Evolutionary conservation across 768 basidiomycete genomes (phyloP).

Genomic region (Paxillus ammoniavirescens): DNA sequence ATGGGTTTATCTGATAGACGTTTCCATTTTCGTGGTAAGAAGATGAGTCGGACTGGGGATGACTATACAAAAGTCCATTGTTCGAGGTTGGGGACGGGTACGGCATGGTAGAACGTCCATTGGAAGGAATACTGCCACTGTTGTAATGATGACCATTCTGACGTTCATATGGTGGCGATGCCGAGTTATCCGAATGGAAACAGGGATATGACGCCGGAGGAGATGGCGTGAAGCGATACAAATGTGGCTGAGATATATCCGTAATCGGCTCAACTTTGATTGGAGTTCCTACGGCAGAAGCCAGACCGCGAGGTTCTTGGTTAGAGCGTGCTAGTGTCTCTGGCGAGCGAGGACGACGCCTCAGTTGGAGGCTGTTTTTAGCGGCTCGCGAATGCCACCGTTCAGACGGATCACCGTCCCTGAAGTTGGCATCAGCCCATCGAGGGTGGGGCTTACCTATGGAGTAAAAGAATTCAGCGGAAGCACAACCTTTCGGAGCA

Average conservation of each 20-base stretch:
- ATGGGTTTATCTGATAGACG: constrained; percentile 36
- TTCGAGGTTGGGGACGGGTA: constrained; percentile 34
- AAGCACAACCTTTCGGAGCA: constrained; percentile 6
- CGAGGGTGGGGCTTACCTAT: constrained; percentile 84
- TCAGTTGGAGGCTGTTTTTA: constrained; percentile 54
- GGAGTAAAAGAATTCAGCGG: constrained; percentile 10
- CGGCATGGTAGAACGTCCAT: constrained; percentile 30
- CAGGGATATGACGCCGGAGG: constrained; percentile 54
- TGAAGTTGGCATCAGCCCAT: constrained; percentile 78
- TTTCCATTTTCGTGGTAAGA: constrained; percentile 34
- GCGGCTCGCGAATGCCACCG: constrained; percentile 85
- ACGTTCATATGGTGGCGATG: constrained; percentile 35
- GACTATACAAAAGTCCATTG: constrained; percentile 32
- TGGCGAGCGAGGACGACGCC: constrained; percentile 39
- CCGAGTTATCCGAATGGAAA: constrained; percentile 44
- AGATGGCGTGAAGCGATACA: constrained; percentile 72
- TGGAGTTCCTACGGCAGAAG: constrained; percentile 51
- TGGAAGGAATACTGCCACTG: constrained; percentile 30
- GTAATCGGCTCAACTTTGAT: constrained; percentile 65
- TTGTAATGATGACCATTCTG: constrained; percentile 33
- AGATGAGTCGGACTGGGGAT: constrained; percentile 33
- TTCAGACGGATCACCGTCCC: constrained; percentile 78
- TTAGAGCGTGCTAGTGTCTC: constrained; percentile 32
- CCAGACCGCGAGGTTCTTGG: constrained; percentile 39
- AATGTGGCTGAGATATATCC: constrained; percentile 47